Conservation (phyloP, 1,284 basidiomycete genomes). For the Apiotrichum sp. region DNA sequence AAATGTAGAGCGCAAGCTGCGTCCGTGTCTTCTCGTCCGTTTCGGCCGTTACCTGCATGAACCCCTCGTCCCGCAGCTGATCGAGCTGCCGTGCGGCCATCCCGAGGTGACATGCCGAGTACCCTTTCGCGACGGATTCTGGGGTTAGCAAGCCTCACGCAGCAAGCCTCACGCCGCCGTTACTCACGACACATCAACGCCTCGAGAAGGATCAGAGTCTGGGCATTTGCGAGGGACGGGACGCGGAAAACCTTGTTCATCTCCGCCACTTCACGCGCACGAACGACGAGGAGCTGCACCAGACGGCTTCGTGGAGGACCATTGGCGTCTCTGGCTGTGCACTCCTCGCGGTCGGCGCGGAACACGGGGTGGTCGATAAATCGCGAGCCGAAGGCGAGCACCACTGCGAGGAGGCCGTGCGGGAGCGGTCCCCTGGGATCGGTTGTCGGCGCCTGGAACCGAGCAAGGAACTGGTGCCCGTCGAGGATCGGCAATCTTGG, state of each 20-base stretch:
- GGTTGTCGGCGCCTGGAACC: slow-evolving; percentile 33
- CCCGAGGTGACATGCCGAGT: slow-evolving; percentile 20
- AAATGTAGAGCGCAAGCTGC: slow-evolving; percentile 52
- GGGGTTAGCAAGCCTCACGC: not conserved
- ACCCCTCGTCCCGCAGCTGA: not conserved
- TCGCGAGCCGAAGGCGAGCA: slow-evolving; percentile 87
- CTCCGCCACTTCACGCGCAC: slow-evolving; percentile 76
- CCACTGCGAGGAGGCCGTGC: slow-evolving; percentile 71
- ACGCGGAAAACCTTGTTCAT: slow-evolving; percentile 73
- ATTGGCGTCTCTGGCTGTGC: slow-evolving; percentile 21
- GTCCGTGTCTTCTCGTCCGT: slow-evolving; percentile 20
- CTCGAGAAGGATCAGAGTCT: slow-evolving; percentile 37
- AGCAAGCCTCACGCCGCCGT: too few species aligned
- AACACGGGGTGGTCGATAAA: slow-evolving; percentile 82
- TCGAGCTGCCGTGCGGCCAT: slow-evolving; percentile 23
- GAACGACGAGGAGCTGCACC: slow-evolving; percentile 67
- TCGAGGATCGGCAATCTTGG: slow-evolving; percentile 73
- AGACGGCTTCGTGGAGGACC: slow-evolving; percentile 56
- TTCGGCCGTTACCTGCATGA: slow-evolving; percentile 2
- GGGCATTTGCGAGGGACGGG: slow-evolving; percentile 68
- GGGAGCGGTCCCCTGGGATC: slow-evolving; percentile 51
- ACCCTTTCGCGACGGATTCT: slow-evolving; percentile 15
- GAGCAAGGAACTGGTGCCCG: slow-evolving; percentile 63
- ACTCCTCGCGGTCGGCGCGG: slow-evolving; percentile 63
- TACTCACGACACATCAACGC: slow-evolving; percentile 36